Base-by-base conservation (phyloP, 2,329 filamentous ascomycete species). In the Fusarium oligoseptatum region DNA sequence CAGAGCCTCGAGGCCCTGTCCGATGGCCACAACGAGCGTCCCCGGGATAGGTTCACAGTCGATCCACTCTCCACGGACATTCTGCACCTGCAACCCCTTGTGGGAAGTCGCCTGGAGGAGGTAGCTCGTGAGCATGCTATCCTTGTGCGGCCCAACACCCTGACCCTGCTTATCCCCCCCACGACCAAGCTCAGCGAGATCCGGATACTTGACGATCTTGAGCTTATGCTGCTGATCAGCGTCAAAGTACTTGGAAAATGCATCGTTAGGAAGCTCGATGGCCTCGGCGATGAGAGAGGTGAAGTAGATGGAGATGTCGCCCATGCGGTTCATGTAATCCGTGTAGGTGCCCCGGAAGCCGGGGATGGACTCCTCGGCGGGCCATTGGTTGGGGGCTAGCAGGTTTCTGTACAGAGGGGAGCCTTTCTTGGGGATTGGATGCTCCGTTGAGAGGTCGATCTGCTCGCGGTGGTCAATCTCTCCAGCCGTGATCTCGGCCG, bases 121-220 rank as follows among this genome's bases (percentile, higher is more conserved):
- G 81, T 96, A 97, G 73, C 90, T 93, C 10, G 92, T 92, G 71
- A 97, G 87, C 94, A 97, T 96, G 77, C 90, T 93, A 82, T 96
- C 94, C 82, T 96, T 96, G 85, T 96, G 94, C 37, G 94, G 93
- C 0, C 94, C 94, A 0, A 95, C 92, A 76, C 85, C 90, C 76
- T 92, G 90, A 37, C 87, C 87, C 73, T 87, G 81, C 24, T 78
- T 80, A 43, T 81, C 84, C 3, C 79, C 81, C 22, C 74, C 81
- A 3, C 87, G 81, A 0, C 88, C 89, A 2, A 93, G 84, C 80
- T 91, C 88, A n/a, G 85, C 83, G 14, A 89, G 82, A 80, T 97
- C 94, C 0, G 95, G 95, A 80, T 97, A 97, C 84, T 94, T 94
- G 70, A 97, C 92, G 69, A 97, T 92, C 85, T 97, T 97, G 78